Conservation (phyloP, 2,329 filamentous ascomycete species). For the Monosporascus sp. region DNA sequence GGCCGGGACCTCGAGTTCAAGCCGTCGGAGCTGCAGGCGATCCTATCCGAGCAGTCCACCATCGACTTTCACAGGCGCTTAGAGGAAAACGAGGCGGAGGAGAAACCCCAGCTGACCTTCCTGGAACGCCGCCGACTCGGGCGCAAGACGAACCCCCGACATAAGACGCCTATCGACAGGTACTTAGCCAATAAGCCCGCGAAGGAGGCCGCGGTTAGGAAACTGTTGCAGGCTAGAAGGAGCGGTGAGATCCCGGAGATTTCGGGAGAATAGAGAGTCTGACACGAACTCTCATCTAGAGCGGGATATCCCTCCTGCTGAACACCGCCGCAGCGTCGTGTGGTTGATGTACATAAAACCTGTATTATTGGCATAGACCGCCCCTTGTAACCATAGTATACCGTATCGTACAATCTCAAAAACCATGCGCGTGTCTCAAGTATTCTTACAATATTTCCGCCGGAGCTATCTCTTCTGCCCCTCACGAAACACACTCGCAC, state of each 20-base stretch:
- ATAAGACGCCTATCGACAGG: background rate
- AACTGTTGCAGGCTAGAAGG: background rate
- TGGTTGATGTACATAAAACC: background rate
- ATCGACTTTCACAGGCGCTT: constrained; percentile 9
- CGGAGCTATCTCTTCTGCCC: background rate
- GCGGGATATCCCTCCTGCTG: background rate
- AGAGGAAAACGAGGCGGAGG: background rate
- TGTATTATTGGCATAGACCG: background rate
- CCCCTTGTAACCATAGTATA: background rate
- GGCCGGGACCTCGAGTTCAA: constrained; percentile 1
- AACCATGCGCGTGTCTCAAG: constrained; percentile 11
- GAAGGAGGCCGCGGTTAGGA: background rate
- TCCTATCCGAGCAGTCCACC: constrained; percentile 25
- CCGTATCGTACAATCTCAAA: background rate
- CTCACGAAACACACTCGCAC: background rate
- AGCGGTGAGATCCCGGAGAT: background rate
- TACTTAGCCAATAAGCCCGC: background rate
- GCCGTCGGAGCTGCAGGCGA: constrained; percentile 6
- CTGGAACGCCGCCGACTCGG: background rate
- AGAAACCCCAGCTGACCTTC: background rate
- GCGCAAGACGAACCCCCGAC: background rate
- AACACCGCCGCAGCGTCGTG: no score
- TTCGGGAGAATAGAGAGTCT: no score
- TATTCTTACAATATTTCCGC: no score
- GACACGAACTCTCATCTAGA: no score